Conservation (phyloP, 345 rosid species). For the Lepidium sativum region DNA sequence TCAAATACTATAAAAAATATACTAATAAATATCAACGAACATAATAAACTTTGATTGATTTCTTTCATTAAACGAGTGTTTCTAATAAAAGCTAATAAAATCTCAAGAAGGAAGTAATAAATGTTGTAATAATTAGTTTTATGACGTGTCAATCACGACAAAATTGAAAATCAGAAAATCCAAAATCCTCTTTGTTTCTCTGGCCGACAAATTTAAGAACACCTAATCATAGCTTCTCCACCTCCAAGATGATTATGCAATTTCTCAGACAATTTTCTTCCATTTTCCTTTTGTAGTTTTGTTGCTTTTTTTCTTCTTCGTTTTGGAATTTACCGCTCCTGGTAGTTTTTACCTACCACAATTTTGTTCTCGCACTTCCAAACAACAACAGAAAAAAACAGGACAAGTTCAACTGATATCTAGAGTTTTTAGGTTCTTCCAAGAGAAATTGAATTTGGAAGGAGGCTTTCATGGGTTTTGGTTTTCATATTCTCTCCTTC, state of each 20-base stretch:
- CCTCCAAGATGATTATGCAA: constrained; percentile 18
- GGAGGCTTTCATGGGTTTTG: constrained; percentile 10
- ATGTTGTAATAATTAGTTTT: constrained; percentile 9
- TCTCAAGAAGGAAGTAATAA: constrained; percentile 2
- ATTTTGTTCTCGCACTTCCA: neutral
- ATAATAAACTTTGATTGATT: neutral
- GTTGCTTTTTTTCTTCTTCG: neutral
- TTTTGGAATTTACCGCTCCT: neutral
- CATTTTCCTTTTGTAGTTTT: constrained; percentile 4
- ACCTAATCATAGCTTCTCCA: constrained; percentile 21
- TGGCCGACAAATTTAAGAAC: constrained; percentile 23
- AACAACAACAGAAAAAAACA: neutral
- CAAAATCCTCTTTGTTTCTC: constrained; percentile 1
- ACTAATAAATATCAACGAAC: neutral
- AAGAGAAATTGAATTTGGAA: neutral
- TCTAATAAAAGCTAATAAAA: neutral
- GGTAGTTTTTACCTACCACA: neutral
- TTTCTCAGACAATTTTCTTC: constrained; percentile 17
- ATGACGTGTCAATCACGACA: constrained; percentile 15
- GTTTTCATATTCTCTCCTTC: neutral
- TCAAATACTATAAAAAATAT: neutral
- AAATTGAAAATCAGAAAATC: neutral
- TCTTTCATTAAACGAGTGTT: neutral
- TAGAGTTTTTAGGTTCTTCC: constrained; percentile 12
- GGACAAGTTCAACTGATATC: neutral